Evolutionary conservation across 2,329 filamentous ascomycete genomes (phyloP), one percentile per base, ranked within the genome.

Genomic region (Pleurostoma richardsiae): DNA sequence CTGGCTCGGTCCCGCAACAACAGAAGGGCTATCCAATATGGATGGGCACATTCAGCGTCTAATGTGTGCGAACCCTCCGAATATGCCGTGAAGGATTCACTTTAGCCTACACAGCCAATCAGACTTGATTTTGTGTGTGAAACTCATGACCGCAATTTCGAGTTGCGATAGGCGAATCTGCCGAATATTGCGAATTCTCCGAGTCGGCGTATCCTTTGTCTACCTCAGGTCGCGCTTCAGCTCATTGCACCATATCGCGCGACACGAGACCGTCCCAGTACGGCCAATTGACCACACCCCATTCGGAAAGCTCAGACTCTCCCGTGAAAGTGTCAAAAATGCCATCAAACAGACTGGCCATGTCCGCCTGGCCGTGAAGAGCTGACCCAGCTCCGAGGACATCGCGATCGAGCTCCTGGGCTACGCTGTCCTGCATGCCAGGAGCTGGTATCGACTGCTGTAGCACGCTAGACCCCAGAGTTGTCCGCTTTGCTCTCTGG

Each of bases 181-280:
- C 8, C 33, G 33, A 36, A 36, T 36, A 8, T 36, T 36, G 8
- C 33, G 33, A 36, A 36, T 36, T 36, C n/a, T 8, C 33, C 33
- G 33, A 36, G 33, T n/a, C 8, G n/a, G 33, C 19, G 19, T 19
- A 36, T n/a, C 8, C 8, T 36, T 8, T n/a, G 33, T 8, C 33
- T n/a, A 36, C 33, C 33, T 36, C 33, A 19, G 19, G 19, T 19
- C 19, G 19, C 19, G 19, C 11, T 10, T 31, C 3, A 10, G 30
- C 7, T 50, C 30, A 52, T 19, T 47, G 45, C 8, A 52, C 36
- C 2, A 50, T 52, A 19, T 52, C 50, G 10, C 48, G 48, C 29
- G 50, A 47, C 5, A 52, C n/a, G 30, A 52, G 41, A 30, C 43
- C 48, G 29, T 52, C 45, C 50, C 50, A 52, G 5, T 48, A 49